Base-by-base conservation (phyloP, 768 basidiomycete genomes). In the Leccinum uliginosum region DNA sequence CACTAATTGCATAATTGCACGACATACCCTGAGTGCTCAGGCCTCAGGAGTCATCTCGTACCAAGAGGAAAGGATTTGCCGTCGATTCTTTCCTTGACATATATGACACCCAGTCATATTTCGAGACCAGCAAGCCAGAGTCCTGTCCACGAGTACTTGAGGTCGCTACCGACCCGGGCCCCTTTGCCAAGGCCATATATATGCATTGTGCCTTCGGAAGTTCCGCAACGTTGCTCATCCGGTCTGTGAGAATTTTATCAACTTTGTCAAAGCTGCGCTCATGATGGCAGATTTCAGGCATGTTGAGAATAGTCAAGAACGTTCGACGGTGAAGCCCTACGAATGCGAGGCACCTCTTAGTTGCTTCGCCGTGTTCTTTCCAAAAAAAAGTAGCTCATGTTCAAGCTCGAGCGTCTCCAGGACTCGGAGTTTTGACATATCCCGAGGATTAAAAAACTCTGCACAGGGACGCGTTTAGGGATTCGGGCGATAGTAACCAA, bases 31-130 rank as follows among this genome's bases (percentile, higher is more conserved):
- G 29, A 29, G 6, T 55, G 5, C 50, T 40, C 19, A 55, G 11
- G 11, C 4, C 50, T 40, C 19, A 55, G 11, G 11, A 19, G 15
- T 15, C 32, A 15, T 34, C 32, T 34, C 6, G 14, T 34, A 65
- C 76, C 83, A 3, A 76, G 78, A 19, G 80, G 17, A 54, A 76
- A 40, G 80, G 78, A 5, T 86, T 85, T 14, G 86, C 87, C 4
- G 83, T 89, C 8, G 83, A 89, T 62, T 52, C 78, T 27, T 71
- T 72, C n/a, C 69, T 88, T 40, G 83, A 83, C 59, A 84, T 89
- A 12, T 86, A 87, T 58, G 84, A 83, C 0, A 75, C 82, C 1
- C 59, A 72, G 32, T 32, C 6, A n/a, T n/a, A n/a, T n/a, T 32
- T 32, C 12, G 30, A 32, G 30, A 32, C 30, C 30, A 32, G 30